Conservation (phyloP, 2,329 filamentous ascomycete genomes). For the Colletotrichum sp. region DNA sequence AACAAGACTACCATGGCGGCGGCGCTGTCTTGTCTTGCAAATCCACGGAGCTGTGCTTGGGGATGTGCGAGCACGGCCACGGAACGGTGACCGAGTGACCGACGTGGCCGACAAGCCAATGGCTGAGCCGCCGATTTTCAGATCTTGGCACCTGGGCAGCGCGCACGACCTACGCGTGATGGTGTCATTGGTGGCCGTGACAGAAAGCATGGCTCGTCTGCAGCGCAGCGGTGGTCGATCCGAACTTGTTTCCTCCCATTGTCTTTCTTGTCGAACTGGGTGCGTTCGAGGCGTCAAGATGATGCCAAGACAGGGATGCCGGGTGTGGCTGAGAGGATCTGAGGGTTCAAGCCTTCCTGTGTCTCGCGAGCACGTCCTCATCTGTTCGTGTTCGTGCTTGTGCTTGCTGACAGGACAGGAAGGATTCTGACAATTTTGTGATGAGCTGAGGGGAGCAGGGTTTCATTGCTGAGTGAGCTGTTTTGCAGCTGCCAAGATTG, state of each 20-base stretch:
- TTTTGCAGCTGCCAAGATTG: not conserved
- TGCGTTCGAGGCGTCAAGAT: not conserved
- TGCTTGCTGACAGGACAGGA: not conserved
- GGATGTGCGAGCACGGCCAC: constrained; percentile 20
- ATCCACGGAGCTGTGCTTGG: constrained; percentile 18
- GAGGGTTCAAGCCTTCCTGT: not conserved
- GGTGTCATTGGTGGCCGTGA: constrained; percentile 4
- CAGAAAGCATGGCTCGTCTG: not conserved
- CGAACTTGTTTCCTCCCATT: constrained; percentile 1
- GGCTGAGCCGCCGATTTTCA: constrained; percentile 12
- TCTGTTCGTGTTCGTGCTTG: not conserved
- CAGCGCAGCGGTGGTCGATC: not conserved
- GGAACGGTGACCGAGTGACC: constrained; percentile 10
- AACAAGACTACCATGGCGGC: constrained; percentile 5
- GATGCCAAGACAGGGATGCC: not conserved
- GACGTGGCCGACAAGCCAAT: constrained; percentile 19
- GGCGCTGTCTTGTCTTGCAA: not conserved
- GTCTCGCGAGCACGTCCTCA: not conserved
- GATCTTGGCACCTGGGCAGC: constrained; percentile 1
- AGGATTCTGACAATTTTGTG: not conserved
- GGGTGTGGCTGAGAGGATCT: not conserved
- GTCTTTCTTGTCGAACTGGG: not conserved
- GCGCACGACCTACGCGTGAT: not conserved
- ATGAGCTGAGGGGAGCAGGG: not conserved
- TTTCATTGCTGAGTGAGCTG: not conserved